phyloP scores from a whole-genome alignment of 2,329 filamentous ascomycete species.

The Fusarium newnesense region DNA sequence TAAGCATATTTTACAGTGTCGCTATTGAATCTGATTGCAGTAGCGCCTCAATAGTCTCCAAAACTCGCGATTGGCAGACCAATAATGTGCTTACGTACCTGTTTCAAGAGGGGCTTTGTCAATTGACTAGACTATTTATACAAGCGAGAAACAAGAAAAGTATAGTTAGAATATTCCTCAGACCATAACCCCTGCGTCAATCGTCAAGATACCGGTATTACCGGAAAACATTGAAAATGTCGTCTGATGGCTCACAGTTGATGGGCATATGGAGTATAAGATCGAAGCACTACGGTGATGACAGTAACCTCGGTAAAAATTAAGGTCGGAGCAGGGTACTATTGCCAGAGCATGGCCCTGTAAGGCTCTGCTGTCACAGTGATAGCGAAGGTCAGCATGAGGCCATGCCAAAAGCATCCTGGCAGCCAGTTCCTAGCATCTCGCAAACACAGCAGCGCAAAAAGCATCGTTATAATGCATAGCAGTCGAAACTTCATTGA shows the following conservation, averaged over 20 bases:
- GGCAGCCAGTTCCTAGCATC: too few species aligned
- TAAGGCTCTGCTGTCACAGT: too few species aligned
- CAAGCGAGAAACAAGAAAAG: neutral
- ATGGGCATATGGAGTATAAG: too few species aligned
- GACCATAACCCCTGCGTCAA: neutral
- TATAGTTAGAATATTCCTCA: neutral
- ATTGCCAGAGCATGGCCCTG: too few species aligned
- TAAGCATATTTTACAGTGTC: neutral
- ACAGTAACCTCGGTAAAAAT: too few species aligned
- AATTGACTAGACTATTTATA: accelerated
- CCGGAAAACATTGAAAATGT: neutral
- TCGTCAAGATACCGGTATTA: neutral
- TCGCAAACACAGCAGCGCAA: too few species aligned
- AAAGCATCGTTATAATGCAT: too few species aligned
- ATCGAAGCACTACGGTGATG: neutral
- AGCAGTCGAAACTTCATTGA: too few species aligned
- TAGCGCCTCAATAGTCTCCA: neutral
- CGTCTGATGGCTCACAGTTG: neutral
- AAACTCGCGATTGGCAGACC: accelerated
- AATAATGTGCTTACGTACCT: neutral
- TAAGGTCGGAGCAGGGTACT: too few species aligned
- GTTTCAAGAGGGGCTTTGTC: accelerated
- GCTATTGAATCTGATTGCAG: neutral
- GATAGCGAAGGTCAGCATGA: too few species aligned
- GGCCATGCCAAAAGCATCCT: too few species aligned